Evolutionary conservation across 352 stramenopile genomes (phyloP), one percentile per base, ranked within the genome.

Genomic region (Pythium chondricola): DNA sequence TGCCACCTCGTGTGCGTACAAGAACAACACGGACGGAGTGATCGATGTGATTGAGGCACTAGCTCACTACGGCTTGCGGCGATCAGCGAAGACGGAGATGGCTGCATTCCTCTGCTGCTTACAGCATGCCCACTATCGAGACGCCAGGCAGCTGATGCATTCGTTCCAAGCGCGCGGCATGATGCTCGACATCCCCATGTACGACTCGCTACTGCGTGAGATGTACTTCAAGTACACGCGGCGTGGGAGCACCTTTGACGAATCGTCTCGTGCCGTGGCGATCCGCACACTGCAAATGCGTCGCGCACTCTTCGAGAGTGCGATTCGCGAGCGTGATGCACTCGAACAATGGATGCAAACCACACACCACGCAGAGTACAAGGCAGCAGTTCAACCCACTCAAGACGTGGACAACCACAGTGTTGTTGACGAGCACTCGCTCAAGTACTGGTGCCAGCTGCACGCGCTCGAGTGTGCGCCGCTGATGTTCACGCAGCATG

Each of bases 151-250:
- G 9, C 69, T 67, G 53, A 46, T 90, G 37, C 61, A 70, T 2
- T 54, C 59, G 25, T 81, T 85, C 36, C 78, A 90, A 56, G 42
- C 58, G 31, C 45, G 49, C 5, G 49, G 22, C 1, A 41, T 84
- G 26, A 58, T 86, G 53, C 56, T 87, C 44, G 29, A 58, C 4
- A 69, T 87, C 4, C 75, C 75, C 17, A 70, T 81, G 22, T 90
- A 90, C 46, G 69, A 81, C 24, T 87, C 78, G 20, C 52, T 87
- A 18, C 56, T 90, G 40, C 78, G 69, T 17, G 78, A 90, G 38
- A 76, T 90, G 48, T 88, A 84, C 52, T 80, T 83, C 52, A 87
- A 90, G 48, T 87, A 82, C 49, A 87, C 78, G 1, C 71, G 76
- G 16, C 71, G 73, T 2, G 71, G 76, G 3, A 53, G 65, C 25